Conservation (phyloP, 257 asterid species). For the Solanum chilense region DNA sequence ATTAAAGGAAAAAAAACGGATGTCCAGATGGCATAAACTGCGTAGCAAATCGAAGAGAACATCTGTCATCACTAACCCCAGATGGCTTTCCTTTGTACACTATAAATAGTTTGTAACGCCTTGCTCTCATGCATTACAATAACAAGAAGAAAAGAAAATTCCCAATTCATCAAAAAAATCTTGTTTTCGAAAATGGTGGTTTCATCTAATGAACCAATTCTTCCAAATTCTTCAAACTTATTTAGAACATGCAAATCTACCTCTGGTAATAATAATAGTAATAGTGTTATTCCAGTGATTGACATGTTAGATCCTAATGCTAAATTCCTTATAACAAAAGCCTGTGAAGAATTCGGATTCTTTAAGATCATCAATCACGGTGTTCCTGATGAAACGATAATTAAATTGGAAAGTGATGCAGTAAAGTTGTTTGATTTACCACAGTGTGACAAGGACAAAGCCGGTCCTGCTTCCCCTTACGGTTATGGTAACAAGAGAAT, state of each 20-base stretch:
- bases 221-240: not conserved
- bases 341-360: slow-evolving; percentile 19
- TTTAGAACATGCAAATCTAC: slow-evolving; percentile 1
- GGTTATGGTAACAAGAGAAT: slow-evolving; percentile 21
- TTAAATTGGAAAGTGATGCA: slow-evolving; percentile 12
- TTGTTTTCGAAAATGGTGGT: slow-evolving; percentile 3
- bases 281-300: slow-evolving; percentile 7
- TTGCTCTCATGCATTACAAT: not conserved
- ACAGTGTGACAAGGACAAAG: slow-evolving; percentile 14
- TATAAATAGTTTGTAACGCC: not conserved
- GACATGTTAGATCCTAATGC: slow-evolving; percentile 15
- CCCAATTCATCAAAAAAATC: too few relatives aligned
- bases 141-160: not conserved
- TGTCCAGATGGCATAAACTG: not conserved
- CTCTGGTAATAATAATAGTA: not conserved
- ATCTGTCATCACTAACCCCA: not conserved
- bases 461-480: slow-evolving; percentile 8
- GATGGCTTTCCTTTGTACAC: not conserved
- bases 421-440: slow-evolving; percentile 10
- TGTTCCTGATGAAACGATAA: slow-evolving; percentile 4
- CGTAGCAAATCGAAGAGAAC: not conserved
- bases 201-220: slow-evolving; percentile 1
- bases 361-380: slow-evolving; percentile 18
- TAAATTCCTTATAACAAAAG: slow-evolving; percentile 1
- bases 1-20: not conserved